Conservation (phyloP, 495 filamentous ascomycete species). For the Hyaloscypha finlandica region DNA sequence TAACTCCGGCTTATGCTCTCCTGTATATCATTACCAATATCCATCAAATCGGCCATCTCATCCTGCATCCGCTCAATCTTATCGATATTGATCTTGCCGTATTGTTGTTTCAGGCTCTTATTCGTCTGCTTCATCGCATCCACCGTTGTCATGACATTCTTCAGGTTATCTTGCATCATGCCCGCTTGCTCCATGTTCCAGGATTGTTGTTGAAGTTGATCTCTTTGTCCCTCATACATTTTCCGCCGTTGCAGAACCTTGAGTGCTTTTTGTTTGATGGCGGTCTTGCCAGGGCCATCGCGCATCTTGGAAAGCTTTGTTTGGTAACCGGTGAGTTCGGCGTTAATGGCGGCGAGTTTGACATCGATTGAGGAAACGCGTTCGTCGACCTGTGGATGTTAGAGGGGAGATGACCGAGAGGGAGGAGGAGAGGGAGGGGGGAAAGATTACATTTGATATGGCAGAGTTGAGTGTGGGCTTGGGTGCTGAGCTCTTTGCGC, state of each 20-base stretch:
- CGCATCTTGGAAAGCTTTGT: constrained; percentile 89
- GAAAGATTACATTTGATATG: constrained; percentile 72
- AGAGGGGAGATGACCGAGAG: constrained; percentile 15
- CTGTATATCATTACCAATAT: constrained; percentile 97
- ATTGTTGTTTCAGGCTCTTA: constrained; percentile 91
- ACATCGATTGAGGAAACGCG: constrained; percentile 91
- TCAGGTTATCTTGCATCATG: constrained; percentile 99
- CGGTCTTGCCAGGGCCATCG: constrained; percentile 91
- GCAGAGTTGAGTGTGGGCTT: constrained; percentile 89
- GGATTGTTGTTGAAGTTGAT: constrained; percentile 90
- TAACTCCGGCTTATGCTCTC: constrained; percentile 93
- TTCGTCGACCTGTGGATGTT: constrained; percentile 64
- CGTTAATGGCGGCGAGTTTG: constrained; percentile 88
- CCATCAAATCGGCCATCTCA: constrained; percentile 98
- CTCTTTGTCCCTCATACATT: constrained; percentile 91
- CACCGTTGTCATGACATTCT: constrained; percentile 98
- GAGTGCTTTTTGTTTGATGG: constrained; percentile 90
- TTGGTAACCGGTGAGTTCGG: constrained; percentile 88
- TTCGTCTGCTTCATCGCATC: constrained; percentile 97
- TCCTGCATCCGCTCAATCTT: constrained; percentile 98
- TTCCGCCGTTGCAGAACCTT: constrained; percentile 96
- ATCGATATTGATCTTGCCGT: constrained; percentile 95
- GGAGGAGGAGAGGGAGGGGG: constrained; percentile 21
- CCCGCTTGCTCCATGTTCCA: constrained; percentile 99
- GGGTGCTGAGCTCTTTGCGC: constrained; percentile 81